phyloP scores from a whole-genome alignment of 495 filamentous ascomycete species.

The Trichoderma reesei region DNA sequence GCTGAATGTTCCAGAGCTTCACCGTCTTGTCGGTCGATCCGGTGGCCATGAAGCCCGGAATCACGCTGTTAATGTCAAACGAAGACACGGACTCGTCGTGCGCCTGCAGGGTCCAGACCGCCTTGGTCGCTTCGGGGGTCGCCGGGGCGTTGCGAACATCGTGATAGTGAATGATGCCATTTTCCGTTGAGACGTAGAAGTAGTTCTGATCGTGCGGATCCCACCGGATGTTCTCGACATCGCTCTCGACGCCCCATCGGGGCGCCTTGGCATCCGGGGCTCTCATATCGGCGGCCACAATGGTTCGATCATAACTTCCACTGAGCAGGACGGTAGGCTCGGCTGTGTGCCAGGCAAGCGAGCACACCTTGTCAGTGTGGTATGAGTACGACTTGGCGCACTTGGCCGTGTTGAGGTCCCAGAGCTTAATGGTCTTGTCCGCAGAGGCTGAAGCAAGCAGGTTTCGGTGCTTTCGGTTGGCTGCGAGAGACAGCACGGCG shows the following conservation, averaged over 20 bases:
- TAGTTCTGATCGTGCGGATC: conserved; percentile 83
- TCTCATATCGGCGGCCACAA: conserved; percentile 88
- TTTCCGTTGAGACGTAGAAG: conserved; percentile 94
- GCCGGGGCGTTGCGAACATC: conserved; percentile 63
- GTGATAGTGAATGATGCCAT: conserved; percentile 77
- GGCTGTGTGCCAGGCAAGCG: conserved; percentile 79
- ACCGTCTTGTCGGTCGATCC: conserved; percentile 88
- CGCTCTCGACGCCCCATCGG: conserved; percentile 85
- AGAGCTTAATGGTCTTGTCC: conserved; percentile 93
- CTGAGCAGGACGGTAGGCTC: conserved; percentile 82
- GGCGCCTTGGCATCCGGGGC: conserved; percentile 68
- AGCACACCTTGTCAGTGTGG: conserved; percentile 91
- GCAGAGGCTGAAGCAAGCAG: conserved; percentile 93
- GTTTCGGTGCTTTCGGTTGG: conserved; percentile 86
- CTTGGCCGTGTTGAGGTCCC: conserved; percentile 84
- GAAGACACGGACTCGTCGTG: conserved; percentile 89
- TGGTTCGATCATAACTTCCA: conserved; percentile 88
- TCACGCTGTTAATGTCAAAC: conserved; percentile 82
- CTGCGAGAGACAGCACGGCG: conserved; percentile 79
- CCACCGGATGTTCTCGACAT: conserved; percentile 89
- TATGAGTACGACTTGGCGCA: conserved; percentile 93
- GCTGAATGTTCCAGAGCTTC: conserved; percentile 88
- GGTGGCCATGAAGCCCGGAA: conserved; percentile 88
- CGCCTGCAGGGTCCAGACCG: conserved; percentile 89
- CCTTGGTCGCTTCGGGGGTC: conserved; percentile 61